Conservation (phyloP, 2,329 filamentous ascomycete genomes). For the Hortaea werneckii region DNA sequence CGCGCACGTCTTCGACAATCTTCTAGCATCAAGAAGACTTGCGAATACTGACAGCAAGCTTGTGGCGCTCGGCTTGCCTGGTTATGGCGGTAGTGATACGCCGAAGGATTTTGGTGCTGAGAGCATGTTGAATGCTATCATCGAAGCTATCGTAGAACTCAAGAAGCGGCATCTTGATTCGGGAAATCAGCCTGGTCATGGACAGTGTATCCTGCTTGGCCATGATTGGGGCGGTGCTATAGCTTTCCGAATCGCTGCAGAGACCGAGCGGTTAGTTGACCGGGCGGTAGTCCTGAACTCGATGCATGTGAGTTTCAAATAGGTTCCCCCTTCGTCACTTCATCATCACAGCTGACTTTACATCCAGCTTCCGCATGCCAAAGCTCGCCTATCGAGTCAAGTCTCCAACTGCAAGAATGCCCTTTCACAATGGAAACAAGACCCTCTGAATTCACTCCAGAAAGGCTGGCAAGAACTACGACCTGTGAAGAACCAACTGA, state of each 20-base stretch:
- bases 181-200: constrained; percentile 8
- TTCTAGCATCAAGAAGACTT: constrained; percentile 30
- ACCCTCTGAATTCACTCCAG: background rate
- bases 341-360: background rate
- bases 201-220: constrained; percentile 34
- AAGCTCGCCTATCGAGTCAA: background rate
- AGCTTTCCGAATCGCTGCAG: constrained; percentile 46
- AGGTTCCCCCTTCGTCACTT: background rate
- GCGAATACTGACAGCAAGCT: constrained; percentile 33
- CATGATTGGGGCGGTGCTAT: constrained; percentile 41
- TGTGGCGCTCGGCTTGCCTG: constrained; percentile 48
- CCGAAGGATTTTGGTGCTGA: constrained; percentile 41
- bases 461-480: constrained; percentile 1
- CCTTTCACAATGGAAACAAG: background rate
- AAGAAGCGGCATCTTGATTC: constrained; percentile 33
- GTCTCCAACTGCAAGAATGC: background rate
- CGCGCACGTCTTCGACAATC: constrained; percentile 43
- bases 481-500: constrained; percentile 38
- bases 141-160: constrained; percentile 43
- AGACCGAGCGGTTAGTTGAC: constrained; percentile 46
- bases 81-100: constrained; percentile 48
- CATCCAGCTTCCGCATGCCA: background rate
- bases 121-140: constrained; percentile 42
- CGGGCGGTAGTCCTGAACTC: constrained; percentile 46
- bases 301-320: constrained; percentile 36